phyloP scores from a whole-genome alignment of 495 filamentous ascomycete species.

The Aspergillus ellipticus region DNA sequence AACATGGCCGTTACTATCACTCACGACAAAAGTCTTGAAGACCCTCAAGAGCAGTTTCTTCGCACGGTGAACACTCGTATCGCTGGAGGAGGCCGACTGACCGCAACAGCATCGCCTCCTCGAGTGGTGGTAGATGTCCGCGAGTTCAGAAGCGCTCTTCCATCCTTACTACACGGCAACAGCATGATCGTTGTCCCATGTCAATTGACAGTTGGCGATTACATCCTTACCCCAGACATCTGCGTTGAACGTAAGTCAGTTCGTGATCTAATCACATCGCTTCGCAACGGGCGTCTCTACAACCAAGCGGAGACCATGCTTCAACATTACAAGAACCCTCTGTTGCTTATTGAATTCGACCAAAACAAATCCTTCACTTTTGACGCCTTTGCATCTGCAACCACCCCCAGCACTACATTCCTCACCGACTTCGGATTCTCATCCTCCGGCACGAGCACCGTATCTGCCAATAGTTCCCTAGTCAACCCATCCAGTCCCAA shows the following conservation, averaged over 20 bases:
- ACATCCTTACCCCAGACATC: constrained; percentile 84
- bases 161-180: constrained; percentile 84
- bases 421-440: constrained; percentile 61
- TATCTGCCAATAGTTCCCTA: constrained; percentile 38
- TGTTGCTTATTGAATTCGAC: constrained; percentile 97
- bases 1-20: constrained; percentile 86
- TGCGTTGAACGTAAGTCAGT: constrained; percentile 94
- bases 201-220: constrained; percentile 95
- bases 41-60: constrained; percentile 89
- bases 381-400: constrained; percentile 70
- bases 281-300: constrained; percentile 87
- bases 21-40: constrained; percentile 67
- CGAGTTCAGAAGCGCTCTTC: constrained; percentile 90
- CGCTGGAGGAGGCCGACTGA: constrained; percentile 83
- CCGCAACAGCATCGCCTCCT: constrained; percentile 87
- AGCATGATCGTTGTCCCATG: constrained; percentile 84
- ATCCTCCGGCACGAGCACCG: constrained; percentile 55
- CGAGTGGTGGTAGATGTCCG: constrained; percentile 92
- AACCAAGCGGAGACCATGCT: constrained; percentile 94
- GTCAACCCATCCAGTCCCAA: constrained; percentile 47
- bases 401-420: constrained; percentile 35
- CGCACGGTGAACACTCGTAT: constrained; percentile 96
- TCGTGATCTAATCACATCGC: constrained; percentile 83
- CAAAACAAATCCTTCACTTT: constrained; percentile 96
- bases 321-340: constrained; percentile 81